Base-by-base conservation (phyloP, 345 rosid species). In the Sonneratia caseolaris region DNA sequence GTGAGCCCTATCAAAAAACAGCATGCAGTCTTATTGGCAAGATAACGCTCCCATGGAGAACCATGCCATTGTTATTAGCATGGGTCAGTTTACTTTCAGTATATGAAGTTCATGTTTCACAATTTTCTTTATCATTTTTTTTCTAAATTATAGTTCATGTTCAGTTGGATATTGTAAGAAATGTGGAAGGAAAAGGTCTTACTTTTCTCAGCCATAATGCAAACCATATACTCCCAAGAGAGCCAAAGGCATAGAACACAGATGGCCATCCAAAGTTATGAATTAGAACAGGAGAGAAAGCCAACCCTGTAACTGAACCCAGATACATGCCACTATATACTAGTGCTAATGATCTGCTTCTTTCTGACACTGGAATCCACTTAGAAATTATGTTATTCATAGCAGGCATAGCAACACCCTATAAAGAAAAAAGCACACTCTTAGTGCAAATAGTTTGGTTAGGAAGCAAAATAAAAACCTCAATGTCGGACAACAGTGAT, bases 331-430 rank as follows among this genome's bases (percentile, higher is more conserved):
- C 98, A 71, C 98, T 94, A 65, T 94, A 94, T 68, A 94, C 98
- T 1, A 91, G 78, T 55, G 98, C 90, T 80, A 91, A 94, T 37
- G 98, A 90, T 78, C 98, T 90, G 86, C 98, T 94, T 83, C 98
- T 88, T 82, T 94, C 97, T 24, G 97, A 91, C 78, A 94, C 97
- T 45, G 98, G 97, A 83, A 94, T 86, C 98, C 98, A 94, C 85
- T 86, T 91, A 35, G 98, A 94, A 72, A 94, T 86, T 72, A 91
- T 79, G 87, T 91, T 94, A 84, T 94, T 94, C 98, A 94, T 94
- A 51, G 98, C 97, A 80, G 98, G 98, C 98, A 94, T 94, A 57
- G 98, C 98, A 75, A 94, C 98, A 76, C 98, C 98, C 97, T 94
- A 90, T 15, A 68, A 37, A 70, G 43, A 76, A 61, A 4, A 27